Evolutionary conservation across 306 rosid genomes (phyloP).

Genomic region (Vigna mungo): DNA sequence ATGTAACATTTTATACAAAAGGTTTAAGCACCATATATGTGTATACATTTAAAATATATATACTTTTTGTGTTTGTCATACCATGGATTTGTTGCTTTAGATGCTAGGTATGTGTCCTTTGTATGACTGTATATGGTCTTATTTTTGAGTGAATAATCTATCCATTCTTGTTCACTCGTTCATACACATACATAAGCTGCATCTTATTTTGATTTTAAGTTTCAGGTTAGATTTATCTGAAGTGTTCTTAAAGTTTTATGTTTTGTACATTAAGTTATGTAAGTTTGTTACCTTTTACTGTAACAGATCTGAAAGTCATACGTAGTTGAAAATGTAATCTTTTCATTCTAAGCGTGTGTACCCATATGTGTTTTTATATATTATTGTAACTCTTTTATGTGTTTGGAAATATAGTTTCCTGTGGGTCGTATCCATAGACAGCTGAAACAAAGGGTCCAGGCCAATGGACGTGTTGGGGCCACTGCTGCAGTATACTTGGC

Average conservation of each 20-base stretch:
- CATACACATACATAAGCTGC: too few species aligned
- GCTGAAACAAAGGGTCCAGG: slow-evolving; percentile 75
- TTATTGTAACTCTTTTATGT: slow-evolving; percentile 6
- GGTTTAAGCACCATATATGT: too few species aligned
- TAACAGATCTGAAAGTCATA: background rate
- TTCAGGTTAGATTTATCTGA: background rate
- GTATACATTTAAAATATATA: too few species aligned
- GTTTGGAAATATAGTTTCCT: slow-evolving; percentile 63
- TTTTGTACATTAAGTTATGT: background rate
- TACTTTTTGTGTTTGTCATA: background rate
- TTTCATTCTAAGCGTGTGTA: background rate
- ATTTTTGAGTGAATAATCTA: background rate
- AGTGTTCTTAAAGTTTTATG: background rate
- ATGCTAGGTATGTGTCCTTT: background rate
- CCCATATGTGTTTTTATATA: background rate
- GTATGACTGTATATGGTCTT: background rate
- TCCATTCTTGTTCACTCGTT: too few species aligned
- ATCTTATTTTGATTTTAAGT: background rate
- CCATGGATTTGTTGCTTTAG: background rate
- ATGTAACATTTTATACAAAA: background rate
- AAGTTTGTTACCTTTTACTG: too few species aligned
- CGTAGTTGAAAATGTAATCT: background rate
- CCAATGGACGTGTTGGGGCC: slow-evolving; percentile 95
- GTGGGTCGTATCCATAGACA: slow-evolving; percentile 97
- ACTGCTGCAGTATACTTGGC: slow-evolving; percentile 97